Base-by-base conservation (phyloP, 1,284 basidiomycete genomes). In the Ganoderma lucidum region DNA sequence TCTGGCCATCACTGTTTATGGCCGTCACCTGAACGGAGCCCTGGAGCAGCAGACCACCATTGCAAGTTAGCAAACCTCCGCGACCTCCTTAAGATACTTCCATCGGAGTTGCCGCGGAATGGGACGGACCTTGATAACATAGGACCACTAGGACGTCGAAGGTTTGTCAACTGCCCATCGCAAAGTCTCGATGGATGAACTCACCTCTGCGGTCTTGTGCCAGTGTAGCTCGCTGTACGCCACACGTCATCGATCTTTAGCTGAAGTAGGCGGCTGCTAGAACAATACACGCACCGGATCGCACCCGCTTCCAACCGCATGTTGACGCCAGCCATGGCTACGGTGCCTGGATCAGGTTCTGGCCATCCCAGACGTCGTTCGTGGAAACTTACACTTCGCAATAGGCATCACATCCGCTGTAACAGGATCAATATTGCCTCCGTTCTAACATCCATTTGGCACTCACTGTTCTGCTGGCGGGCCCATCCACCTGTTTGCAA, bases 401-500 rank as follows among this genome's bases (percentile, higher is more conserved):
- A 91, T 82, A 3, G 91, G 90, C 86, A 93, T 85, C 3, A 84
- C 83, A 56, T 82, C 81, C 63, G 85, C 88, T 88, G 75, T 14
- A 32, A 23, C 9, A 12, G n/a, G 84, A 39, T 60, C 37, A 56
- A 41, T 19, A 55, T 28, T 55, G 35, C 23, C 17, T 37, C 44
- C 42, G 62, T 8, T 32, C 35, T 55, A 56, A n/a, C 32, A 61
- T 51, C 56, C 58, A 28, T 19, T 56, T 59, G 64, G 30, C 35
- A 72, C 83, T 56, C 70, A 88, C 90, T 75, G 73, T 91, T 92
- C 78, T 93, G 84, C 75, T 91, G 86, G 69, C 90, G 85, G 55
- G 90, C 89, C 91, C 91, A 93, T 0, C 92, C 92, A 39, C 91
- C 91, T 0, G 87, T 87, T 69, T 89, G 87, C 28, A 93, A 78